Conservation (phyloP, 2,329 filamentous ascomycete genomes). For the Hawksworthiomyces lignivorus region DNA sequence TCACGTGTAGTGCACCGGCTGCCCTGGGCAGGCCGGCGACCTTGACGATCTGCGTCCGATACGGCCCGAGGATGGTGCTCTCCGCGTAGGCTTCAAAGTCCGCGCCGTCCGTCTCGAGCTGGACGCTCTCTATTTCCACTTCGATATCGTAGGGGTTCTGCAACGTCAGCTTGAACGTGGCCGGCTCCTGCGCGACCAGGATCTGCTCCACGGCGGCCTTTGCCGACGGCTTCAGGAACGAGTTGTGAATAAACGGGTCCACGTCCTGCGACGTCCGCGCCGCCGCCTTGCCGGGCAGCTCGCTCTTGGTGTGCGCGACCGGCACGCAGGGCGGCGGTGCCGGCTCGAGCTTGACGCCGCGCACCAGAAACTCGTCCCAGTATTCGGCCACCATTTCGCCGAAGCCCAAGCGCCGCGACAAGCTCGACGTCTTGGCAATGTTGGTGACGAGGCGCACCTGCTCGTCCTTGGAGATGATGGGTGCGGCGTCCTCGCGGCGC, state of each 20-base stretch:
- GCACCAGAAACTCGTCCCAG: constrained; percentile 93
- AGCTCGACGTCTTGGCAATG: constrained; percentile 72
- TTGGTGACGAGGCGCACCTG: constrained; percentile 79
- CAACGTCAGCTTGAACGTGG: constrained; percentile 71
- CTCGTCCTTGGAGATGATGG: constrained; percentile 69
- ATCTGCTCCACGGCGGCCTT: constrained; percentile 56
- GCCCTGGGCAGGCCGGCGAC: constrained; percentile 60
- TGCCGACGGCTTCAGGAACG: constrained; percentile 65
- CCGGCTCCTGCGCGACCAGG: constrained; percentile 70
- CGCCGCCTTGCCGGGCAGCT: constrained; percentile 40
- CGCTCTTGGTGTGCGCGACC: constrained; percentile 54
- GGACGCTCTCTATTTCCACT: constrained; percentile 76
- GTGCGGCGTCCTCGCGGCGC: constrained; percentile 59
- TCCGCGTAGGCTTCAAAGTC: constrained; percentile 59
- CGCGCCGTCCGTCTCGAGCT: constrained; percentile 64
- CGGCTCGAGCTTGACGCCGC: constrained; percentile 64
- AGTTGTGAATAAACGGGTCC: constrained; percentile 93
- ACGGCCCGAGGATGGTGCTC: constrained; percentile 65
- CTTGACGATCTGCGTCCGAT: constrained; percentile 71
- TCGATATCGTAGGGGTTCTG: constrained; percentile 96
- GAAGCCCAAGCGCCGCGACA: constrained; percentile 69
- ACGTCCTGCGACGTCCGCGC: constrained; percentile 50
- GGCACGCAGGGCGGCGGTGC: constrained; percentile 52
- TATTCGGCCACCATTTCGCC: constrained; percentile 66
- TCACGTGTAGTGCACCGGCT: constrained; percentile 63